A percentile compares a stretch with the other conserved stretches of the same genome.
Conservation (phyloP, 1,139 yeast species). For the Saccharomyces hybrid region DNA sequence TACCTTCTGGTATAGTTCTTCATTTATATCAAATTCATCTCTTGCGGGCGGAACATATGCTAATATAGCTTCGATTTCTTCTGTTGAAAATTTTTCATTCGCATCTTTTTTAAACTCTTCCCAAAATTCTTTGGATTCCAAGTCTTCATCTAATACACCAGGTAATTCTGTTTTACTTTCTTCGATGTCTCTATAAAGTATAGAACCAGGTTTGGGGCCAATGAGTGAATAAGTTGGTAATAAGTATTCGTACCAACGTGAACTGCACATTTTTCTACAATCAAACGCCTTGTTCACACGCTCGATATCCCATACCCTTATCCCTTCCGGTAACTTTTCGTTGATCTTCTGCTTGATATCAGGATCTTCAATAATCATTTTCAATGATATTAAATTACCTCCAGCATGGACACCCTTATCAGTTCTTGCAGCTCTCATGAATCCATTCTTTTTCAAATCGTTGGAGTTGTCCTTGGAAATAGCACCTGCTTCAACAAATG, state of each 20-base stretch:
- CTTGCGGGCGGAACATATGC: slow-evolving; percentile 33
- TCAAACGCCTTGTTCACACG: slow-evolving; percentile 88
- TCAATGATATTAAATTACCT: slow-evolving; percentile 84
- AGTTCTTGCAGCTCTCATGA: slow-evolving; percentile 95
- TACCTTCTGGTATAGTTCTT: slow-evolving; percentile 36
- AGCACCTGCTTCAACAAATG: slow-evolving; percentile 85
- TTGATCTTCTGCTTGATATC: slow-evolving; percentile 70
- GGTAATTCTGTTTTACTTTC: slow-evolving; percentile 49
- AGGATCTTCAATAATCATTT: slow-evolving; percentile 82
- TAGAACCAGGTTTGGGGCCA: slow-evolving; percentile 77
- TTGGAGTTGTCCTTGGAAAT: slow-evolving; percentile 80
- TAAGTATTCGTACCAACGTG: slow-evolving; percentile 87
- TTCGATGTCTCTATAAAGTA: slow-evolving; percentile 51
- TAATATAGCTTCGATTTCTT: slow-evolving; percentile 36
- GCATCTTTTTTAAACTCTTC: slow-evolving; percentile 40
- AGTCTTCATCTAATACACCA: slow-evolving; percentile 51
- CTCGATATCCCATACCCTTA: slow-evolving; percentile 87
- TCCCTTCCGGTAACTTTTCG: slow-evolving; percentile 66
- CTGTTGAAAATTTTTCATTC: slow-evolving; percentile 41
- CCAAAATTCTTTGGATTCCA: slow-evolving; percentile 75
- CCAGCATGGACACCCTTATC: slow-evolving; percentile 99
- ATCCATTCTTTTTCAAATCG: slow-evolving; percentile 83
- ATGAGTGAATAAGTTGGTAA: slow-evolving; percentile 84
- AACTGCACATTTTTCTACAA: slow-evolving; percentile 90
- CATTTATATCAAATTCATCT: slow-evolving; percentile 33